phyloP scores from a whole-genome alignment of 345 rosid genomes.

The Psidium friedrichsthalianum region DNA sequence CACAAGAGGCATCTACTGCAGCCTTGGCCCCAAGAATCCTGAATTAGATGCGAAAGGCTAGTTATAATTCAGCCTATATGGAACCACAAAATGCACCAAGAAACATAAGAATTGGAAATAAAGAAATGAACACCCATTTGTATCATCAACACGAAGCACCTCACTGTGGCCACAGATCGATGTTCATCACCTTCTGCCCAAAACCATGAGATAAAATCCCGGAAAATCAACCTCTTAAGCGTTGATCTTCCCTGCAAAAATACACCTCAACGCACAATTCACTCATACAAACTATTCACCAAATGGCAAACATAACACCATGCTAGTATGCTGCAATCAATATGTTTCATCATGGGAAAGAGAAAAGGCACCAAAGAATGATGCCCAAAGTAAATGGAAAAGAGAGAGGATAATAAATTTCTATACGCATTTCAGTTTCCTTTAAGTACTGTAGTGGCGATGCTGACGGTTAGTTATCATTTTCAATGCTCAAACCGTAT shows the following conservation, averaged over 20 bases:
- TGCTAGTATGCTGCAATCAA: background rate
- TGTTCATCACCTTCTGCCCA: constrained; percentile 33
- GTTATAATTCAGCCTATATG: background rate
- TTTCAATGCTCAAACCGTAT: background rate
- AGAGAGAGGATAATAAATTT: background rate
- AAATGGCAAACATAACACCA: background rate
- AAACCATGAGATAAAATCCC: constrained; percentile 32
- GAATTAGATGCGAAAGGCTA: background rate
- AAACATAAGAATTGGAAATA: background rate
- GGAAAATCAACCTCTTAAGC: constrained; percentile 26
- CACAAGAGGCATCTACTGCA: constrained; percentile 44
- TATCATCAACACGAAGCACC: too few relatives aligned
- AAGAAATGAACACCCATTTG: too few relatives aligned
- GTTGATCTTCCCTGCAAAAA: constrained; percentile 26
- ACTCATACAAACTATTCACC: background rate
- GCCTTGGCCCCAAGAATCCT: constrained; percentile 35
- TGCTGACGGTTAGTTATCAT: background rate
- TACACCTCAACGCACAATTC: background rate
- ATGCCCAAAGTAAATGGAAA: background rate
- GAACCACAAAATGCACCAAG: background rate
- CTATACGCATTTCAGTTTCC: background rate
- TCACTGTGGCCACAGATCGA: constrained; percentile 28
- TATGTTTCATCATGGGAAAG: background rate
- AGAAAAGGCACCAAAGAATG: background rate
- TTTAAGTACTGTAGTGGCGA: background rate